Evolutionary conservation across 225 moss, liverwort and hornwort species (phyloP).

Genomic region (Pseudisothecium myosuroides): DNA sequence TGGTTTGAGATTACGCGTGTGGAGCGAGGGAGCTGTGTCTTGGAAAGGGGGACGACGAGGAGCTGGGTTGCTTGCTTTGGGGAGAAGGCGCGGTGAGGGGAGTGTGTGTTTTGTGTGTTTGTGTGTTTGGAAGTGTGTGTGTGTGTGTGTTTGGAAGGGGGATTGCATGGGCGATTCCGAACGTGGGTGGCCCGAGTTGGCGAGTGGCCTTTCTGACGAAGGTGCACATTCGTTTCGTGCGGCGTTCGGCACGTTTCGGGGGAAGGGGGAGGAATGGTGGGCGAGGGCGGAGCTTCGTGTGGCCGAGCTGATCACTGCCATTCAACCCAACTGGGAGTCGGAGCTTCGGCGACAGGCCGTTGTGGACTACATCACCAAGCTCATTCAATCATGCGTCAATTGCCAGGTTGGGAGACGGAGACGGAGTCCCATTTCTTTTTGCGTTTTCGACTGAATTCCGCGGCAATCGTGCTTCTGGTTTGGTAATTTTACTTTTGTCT

Average conservation of each 20-base stretch:
- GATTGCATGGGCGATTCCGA: constrained; percentile 79
- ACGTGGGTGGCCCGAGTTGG: constrained; percentile 32
- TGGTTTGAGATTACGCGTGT: neutral
- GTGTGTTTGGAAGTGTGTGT: neutral
- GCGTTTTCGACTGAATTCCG: neutral
- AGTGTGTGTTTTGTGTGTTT: neutral
- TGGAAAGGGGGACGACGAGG: neutral
- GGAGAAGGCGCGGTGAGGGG: neutral
- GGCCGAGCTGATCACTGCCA: constrained; percentile 34
- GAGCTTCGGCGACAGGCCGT: constrained; percentile 45
- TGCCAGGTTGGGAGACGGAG: constrained; percentile 3
- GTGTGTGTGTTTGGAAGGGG: neutral
- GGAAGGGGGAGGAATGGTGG: constrained; percentile 55
- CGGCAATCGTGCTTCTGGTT: neutral
- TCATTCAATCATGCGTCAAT: constrained; percentile 35
- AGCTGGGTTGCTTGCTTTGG: neutral
- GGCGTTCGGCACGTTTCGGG: constrained; percentile 17
- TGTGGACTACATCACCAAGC: constrained; percentile 27
- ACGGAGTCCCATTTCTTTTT: no score
- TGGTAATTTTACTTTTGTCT: neutral
- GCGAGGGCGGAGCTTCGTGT: constrained; percentile 39
- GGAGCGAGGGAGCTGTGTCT: neutral
- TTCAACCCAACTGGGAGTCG: constrained; percentile 48
- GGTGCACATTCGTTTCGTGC: constrained; percentile 25
- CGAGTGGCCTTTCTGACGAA: constrained; percentile 36